Conservation (phyloP, 1,284 basidiomycete genomes). For the Golubevia sp. region DNA sequence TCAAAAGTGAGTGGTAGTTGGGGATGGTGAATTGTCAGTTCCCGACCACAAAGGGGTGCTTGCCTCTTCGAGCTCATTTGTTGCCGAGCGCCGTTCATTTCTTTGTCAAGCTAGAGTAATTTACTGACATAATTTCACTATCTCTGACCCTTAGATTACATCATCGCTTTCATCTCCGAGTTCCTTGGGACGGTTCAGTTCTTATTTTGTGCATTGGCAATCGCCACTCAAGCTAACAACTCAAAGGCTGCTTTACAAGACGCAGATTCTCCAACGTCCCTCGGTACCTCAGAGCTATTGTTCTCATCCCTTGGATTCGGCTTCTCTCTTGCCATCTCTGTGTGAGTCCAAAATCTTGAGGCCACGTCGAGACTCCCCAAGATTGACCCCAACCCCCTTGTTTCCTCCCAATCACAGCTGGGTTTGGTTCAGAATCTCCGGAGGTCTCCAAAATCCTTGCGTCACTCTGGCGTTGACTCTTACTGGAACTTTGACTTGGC, state of each 20-base stretch:
- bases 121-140: too few relatives aligned
- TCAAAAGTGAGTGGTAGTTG: neutral
- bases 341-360: too few relatives aligned
- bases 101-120: too few relatives aligned
- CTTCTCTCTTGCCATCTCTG: constrained; percentile 21
- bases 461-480: constrained; percentile 35
- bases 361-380: too few relatives aligned
- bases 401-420: neutral
- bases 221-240: constrained; percentile 31
- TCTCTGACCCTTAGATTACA: constrained; percentile 40
- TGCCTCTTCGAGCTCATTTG: too few relatives aligned
- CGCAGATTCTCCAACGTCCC: constrained; percentile 12
- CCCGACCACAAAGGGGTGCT: too few relatives aligned
- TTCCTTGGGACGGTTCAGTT: constrained; percentile 36
- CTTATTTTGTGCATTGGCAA: constrained; percentile 35
- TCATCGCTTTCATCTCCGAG: constrained; percentile 37
- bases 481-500: constrained; percentile 26
- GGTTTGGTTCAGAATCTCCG: constrained; percentile 17
- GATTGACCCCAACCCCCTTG: too few relatives aligned
- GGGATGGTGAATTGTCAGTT: too few relatives aligned
- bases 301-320: constrained; percentile 47
- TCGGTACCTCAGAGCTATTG: constrained; percentile 25
- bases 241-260: constrained; percentile 12
- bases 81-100: too few relatives aligned
- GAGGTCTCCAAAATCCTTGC: constrained; percentile 46